Percentiles rank a stretch among this genome's conserved stretches.
phyloP scores from a whole-genome alignment of 352 stramenopile species.

The Globisporangium canariense region DNA sequence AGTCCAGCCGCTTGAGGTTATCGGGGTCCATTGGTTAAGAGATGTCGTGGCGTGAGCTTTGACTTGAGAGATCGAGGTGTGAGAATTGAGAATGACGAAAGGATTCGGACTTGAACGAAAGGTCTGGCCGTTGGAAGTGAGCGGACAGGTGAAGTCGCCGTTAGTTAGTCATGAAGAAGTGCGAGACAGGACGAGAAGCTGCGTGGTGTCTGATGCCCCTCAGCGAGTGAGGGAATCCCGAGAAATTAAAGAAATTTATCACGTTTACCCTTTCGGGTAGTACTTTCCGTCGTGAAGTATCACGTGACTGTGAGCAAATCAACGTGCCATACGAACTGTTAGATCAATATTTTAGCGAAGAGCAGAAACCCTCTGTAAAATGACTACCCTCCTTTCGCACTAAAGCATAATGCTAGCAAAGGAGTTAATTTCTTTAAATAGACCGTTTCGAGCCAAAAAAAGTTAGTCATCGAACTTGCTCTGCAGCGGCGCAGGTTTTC shows the following conservation, averaged over 20 bases:
- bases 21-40: not conserved
- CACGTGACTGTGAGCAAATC: too few species aligned
- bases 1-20: not conserved
- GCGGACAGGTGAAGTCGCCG: not conserved
- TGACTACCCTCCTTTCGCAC: too few species aligned
- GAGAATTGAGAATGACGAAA: too few species aligned
- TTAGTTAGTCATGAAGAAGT: not conserved
- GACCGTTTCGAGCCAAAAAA: too few species aligned
- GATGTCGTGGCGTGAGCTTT: not conserved
- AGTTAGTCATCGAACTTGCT: too few species aligned
- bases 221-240: conserved; percentile 46
- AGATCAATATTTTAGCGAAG: too few species aligned
- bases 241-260: conserved; percentile 90
- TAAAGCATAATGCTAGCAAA: too few species aligned
- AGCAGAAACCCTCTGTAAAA: too few species aligned
- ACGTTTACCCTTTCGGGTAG: conserved; percentile 75
- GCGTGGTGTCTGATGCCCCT: conserved; percentile 16
- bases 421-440: too few species aligned
- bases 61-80: not conserved
- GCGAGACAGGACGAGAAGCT: not conserved
- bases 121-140: not conserved
- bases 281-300: not conserved
- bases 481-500: too few species aligned
- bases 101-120: not conserved
- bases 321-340: too few species aligned